phyloP scores from a whole-genome alignment of 441 rosid species.

The Gossypium aridum region DNA sequence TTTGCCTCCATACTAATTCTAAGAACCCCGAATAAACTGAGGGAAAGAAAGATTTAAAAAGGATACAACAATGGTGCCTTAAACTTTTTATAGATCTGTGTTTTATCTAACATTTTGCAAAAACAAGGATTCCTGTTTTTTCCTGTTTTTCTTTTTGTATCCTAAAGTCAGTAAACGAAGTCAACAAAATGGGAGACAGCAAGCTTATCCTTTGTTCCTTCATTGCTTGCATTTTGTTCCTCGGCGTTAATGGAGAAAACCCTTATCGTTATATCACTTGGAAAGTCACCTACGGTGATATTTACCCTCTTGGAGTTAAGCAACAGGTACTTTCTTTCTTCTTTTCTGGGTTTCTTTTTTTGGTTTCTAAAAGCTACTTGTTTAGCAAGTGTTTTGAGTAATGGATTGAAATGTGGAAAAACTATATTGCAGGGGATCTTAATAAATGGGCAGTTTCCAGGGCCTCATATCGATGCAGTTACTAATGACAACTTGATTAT shows the following conservation, averaged over 20 bases:
- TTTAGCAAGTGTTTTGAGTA: not conserved
- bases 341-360: not conserved
- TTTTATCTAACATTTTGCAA: not conserved
- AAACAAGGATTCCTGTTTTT: not conserved
- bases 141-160: not conserved
- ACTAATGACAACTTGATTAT: slow-evolving; percentile 56
- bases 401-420: slow-evolving; percentile 8
- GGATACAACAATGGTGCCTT: not conserved
- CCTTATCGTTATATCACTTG: slow-evolving; percentile 32
- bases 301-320: slow-evolving; percentile 42
- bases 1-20: not conserved
- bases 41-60: not conserved
- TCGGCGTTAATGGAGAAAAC: slow-evolving; percentile 36
- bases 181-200: slow-evolving; percentile 33
- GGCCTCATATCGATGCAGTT: slow-evolving; percentile 60
- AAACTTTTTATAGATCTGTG: slow-evolving; percentile 8
- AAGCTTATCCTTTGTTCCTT: slow-evolving; percentile 19
- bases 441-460: slow-evolving; percentile 65
- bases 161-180: not conserved
- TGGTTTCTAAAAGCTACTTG: not conserved
- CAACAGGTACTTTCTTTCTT: slow-evolving; percentile 23
- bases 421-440: slow-evolving; percentile 48
- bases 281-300: slow-evolving; percentile 33
- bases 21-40: not conserved
- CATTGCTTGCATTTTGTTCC: slow-evolving; percentile 31